These are phyloP conservation scores for Wallacemonas sp. DNA, from an alignment of 208 protist genomes.

Conservation along the genomic window DNA sequence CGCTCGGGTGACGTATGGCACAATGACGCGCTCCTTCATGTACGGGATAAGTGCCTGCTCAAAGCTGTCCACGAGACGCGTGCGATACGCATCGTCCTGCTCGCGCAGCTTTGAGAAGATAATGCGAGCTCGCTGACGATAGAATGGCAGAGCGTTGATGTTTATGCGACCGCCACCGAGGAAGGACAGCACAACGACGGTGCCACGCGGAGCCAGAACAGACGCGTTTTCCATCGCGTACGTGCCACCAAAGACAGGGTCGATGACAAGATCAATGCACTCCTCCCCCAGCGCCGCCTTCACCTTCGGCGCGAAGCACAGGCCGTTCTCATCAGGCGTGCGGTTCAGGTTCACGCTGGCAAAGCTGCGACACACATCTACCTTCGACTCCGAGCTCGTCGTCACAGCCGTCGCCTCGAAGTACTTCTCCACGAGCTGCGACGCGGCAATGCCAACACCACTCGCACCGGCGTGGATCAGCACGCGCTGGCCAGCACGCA, in stretches of 20 bases:
- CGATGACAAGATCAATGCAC: constrained; percentile 66
- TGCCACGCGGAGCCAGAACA: constrained; percentile 53
- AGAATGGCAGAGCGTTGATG: constrained; percentile 52
- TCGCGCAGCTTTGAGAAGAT: constrained; percentile 74
- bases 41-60: constrained; percentile 60
- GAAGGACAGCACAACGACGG: constrained; percentile 63
- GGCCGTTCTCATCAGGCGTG: constrained; percentile 47
- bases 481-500: constrained; percentile 61
- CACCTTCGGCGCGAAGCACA: constrained; percentile 62
- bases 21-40: constrained; percentile 52
- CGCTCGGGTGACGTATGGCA: constrained; percentile 39
- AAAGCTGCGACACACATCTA: constrained; percentile 61
- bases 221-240: constrained; percentile 64
- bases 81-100: constrained; percentile 57
- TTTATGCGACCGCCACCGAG: constrained; percentile 58
- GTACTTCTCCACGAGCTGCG: constrained; percentile 86
- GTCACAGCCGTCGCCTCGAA: constrained; percentile 69
- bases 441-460: constrained; percentile 80
- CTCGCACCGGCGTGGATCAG: constrained; percentile 89
- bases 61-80: constrained; percentile 48
- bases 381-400: constrained; percentile 66
- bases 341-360: constrained; percentile 49
- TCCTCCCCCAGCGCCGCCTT: constrained; percentile 39
- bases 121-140: constrained; percentile 49
- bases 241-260: constrained; percentile 77